phyloP scores from a whole-genome alignment of 1,139 yeast species.

The Suzukiozyma palmioleophila region DNA sequence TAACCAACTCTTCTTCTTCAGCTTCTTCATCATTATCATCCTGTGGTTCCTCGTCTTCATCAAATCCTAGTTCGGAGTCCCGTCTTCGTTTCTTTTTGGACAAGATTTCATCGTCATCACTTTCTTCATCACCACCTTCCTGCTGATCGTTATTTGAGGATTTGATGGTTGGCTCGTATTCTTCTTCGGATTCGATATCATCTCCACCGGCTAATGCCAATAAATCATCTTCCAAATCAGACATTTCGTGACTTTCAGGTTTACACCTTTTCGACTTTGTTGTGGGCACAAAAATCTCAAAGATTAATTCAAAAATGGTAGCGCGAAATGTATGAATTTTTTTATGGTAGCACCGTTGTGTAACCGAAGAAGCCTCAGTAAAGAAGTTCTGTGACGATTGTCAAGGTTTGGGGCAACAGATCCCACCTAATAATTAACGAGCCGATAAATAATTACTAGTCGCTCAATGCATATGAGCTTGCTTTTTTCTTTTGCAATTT shows the following conservation, averaged over 20 bases:
- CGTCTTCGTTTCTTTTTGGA: constrained; percentile 12
- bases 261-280: too few species aligned
- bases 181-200: constrained; percentile 25
- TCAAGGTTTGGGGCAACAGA: too few species aligned
- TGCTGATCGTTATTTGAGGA: constrained; percentile 16
- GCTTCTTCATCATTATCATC: constrained; percentile 20
- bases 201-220: constrained; percentile 83
- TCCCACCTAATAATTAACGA: too few species aligned
- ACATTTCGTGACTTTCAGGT: constrained; percentile 21
- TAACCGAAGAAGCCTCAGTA: too few species aligned
- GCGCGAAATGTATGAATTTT: too few species aligned
- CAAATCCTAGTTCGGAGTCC: constrained; percentile 9
- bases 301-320: too few species aligned
- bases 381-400: too few species aligned
- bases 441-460: too few species aligned
- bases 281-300: too few species aligned
- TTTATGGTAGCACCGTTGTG: too few species aligned
- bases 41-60: constrained; percentile 33
- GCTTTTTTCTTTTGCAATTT: too few species aligned
- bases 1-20: constrained; percentile 36
- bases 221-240: constrained; percentile 83
- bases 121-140: constrained; percentile 24
- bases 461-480: too few species aligned
- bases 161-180: constrained; percentile 12
- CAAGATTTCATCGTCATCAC: constrained; percentile 22